Conservation (phyloP, 2,329 filamentous ascomycete species). For the Lachnellula suecica region DNA sequence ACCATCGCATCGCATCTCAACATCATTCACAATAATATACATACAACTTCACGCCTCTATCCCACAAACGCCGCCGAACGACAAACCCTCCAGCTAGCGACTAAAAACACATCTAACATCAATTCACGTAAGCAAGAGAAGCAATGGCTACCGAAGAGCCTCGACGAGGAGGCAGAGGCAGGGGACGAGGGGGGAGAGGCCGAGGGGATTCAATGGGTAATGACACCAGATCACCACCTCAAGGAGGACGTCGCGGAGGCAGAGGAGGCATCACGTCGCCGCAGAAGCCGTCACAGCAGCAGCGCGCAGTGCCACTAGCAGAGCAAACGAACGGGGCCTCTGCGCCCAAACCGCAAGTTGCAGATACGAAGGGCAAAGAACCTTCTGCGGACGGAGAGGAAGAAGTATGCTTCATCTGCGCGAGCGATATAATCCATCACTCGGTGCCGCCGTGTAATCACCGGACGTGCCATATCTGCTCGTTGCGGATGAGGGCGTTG, state of each 20-base stretch:
- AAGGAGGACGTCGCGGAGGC: slow-evolving; percentile 34
- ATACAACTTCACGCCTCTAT: not conserved
- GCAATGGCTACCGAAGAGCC: slow-evolving; percentile 22
- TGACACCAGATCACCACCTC: not conserved
- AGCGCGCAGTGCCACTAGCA: not conserved
- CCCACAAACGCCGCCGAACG: no score
- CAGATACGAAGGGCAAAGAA: no score
- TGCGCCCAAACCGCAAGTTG: no score
- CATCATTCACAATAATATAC: not conserved
- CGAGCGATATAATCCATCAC: slow-evolving; percentile 82
- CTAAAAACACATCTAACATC: no score
- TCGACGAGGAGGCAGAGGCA: slow-evolving; percentile 36
- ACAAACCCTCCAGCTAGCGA: no score
- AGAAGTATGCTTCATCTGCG: slow-evolving; percentile 97
- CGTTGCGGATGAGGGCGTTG: slow-evolving; percentile 82
- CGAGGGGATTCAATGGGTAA: slow-evolving; percentile 11
- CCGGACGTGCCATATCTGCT: slow-evolving; percentile 93
- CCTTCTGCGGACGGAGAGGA: slow-evolving; percentile 53
- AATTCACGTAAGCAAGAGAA: no score
- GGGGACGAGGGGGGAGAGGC: slow-evolving; percentile 34
- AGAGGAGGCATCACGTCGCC: slow-evolving; percentile 8
- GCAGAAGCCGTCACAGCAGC: not conserved
- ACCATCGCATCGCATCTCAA: not conserved
- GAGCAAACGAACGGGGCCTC: not conserved
- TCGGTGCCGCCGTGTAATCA: slow-evolving; percentile 94